Conservation (phyloP, 2,329 filamentous ascomycete species). For the Hypoxylon sp. region DNA sequence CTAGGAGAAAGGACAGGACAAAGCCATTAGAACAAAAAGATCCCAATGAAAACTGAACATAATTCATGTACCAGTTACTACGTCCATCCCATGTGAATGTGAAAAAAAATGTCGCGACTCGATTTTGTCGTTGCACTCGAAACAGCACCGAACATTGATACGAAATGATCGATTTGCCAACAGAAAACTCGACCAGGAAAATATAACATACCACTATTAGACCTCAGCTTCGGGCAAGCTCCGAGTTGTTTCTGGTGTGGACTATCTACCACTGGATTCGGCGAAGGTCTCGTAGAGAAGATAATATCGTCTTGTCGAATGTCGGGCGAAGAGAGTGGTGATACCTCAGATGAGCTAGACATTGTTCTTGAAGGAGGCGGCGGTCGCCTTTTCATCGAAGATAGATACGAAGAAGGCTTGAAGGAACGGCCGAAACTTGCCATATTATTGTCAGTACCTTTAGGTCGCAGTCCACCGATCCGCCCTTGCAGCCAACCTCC, state of each 20-base stretch:
- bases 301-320: slow-evolving; percentile 55
- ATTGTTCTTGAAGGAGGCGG: slow-evolving; percentile 60
- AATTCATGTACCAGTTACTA: slow-evolving; percentile 6
- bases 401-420: slow-evolving; percentile 62
- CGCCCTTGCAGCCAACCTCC: slow-evolving; percentile 20
- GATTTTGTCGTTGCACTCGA: neutral
- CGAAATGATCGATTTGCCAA: neutral
- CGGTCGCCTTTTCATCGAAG: slow-evolving; percentile 61
- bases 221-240: slow-evolving; percentile 41
- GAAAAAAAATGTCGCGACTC: slow-evolving; percentile 1
- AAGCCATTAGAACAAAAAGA: slow-evolving; percentile 14
- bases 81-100: slow-evolving; percentile 11
- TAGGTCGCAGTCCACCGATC: slow-evolving; percentile 20
- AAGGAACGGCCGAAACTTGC: slow-evolving; percentile 65
- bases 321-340: slow-evolving; percentile 55
- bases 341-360: slow-evolving; percentile 65
- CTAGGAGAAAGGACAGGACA: neutral
- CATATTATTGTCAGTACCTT: slow-evolving; percentile 56
- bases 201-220: slow-evolving; percentile 41
- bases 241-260: slow-evolving; percentile 29
- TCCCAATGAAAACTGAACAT: neutral
- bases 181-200: slow-evolving; percentile 20
- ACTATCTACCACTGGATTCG: slow-evolving; percentile 44
- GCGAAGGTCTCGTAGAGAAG: slow-evolving; percentile 57
- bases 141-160: slow-evolving; percentile 4